phyloP scores from a whole-genome alignment of 2,329 filamentous ascomycete species.

The Aureobasidium musti region DNA sequence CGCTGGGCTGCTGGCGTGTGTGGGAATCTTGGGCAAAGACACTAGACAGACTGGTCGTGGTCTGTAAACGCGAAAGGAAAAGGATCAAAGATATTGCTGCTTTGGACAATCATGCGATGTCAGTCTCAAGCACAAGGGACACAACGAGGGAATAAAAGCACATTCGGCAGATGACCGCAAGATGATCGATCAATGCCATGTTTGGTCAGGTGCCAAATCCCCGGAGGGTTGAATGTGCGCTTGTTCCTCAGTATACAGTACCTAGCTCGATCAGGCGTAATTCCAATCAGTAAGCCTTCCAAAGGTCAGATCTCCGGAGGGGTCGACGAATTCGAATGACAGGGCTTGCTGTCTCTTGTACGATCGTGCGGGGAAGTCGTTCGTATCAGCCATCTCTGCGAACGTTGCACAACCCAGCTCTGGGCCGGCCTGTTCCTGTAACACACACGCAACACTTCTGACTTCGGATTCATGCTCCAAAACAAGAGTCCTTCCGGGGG shows the following conservation, averaged over 20 bases:
- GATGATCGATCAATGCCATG: no score
- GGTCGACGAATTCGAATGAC: neutral
- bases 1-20: constrained; percentile 33
- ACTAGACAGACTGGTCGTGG: neutral
- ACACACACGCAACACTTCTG: neutral
- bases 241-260: neutral
- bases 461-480: neutral
- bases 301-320: neutral
- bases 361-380: constrained; percentile 5
- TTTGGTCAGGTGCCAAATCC: neutral
- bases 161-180: no score
- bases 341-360: neutral
- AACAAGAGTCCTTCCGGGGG: neutral
- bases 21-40: constrained; percentile 3
- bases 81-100: neutral
- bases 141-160: no score
- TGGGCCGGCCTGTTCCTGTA: no score
- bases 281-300: neutral
- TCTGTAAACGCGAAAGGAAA: constrained; percentile 9
- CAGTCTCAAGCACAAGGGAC: neutral
- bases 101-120: neutral
- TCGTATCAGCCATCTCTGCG: neutral
- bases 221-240: neutral
- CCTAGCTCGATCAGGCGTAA: neutral
- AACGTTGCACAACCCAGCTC: neutral